Base-by-base conservation (phyloP, 2,329 filamentous ascomycete species). In the Neoarthrinium moseri region DNA sequence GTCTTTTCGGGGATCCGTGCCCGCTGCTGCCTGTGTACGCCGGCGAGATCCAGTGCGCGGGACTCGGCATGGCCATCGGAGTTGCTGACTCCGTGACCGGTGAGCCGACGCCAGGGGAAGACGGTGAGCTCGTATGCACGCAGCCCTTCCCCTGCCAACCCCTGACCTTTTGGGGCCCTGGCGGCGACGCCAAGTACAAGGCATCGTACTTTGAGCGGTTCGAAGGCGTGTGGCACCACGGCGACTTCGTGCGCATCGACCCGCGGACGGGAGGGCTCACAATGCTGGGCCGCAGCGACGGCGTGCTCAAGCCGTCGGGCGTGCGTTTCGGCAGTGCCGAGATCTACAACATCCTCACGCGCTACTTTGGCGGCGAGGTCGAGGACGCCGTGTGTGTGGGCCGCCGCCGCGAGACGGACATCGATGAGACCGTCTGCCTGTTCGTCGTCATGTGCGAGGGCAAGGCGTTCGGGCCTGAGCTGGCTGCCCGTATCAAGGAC, bases 251-350 rank as follows among this genome's bases (percentile, higher is more conserved):
- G 26, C 73, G 75, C 32, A 77, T 84, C 6, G 86, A 91, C 56
- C 78, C 83, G 0, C 60, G 70, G 13, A 94, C 89, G 0, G 84
- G 89, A 11, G 89, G 91, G 0, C 70, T 97, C 8, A 77, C 90
- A 54, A 97, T 97, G 92, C 78, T 97, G 0, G 92, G 94, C 3
- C 81, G 92, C 21, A 94, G 87, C 42, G 92, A 99, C 58, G 94
- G 94, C 4, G 89, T 97, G 5, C 71, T 99, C 12, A 99, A 99
- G 63, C 94, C 94, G 0, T 82, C 86, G 0, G 94, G 94, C 3
- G 90, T 99, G 15, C 77, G 92, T 0, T 97, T 99, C 61, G 92
- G 92, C 4, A 91, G 85, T 24, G 91, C 92, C 1, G 94, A 99
- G 72, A 96, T 99, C 17, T 97, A 97, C 68, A 96, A 96, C 62